Conservation (phyloP, 495 filamentous ascomycete species). For the Tetracladium marchalianum region DNA sequence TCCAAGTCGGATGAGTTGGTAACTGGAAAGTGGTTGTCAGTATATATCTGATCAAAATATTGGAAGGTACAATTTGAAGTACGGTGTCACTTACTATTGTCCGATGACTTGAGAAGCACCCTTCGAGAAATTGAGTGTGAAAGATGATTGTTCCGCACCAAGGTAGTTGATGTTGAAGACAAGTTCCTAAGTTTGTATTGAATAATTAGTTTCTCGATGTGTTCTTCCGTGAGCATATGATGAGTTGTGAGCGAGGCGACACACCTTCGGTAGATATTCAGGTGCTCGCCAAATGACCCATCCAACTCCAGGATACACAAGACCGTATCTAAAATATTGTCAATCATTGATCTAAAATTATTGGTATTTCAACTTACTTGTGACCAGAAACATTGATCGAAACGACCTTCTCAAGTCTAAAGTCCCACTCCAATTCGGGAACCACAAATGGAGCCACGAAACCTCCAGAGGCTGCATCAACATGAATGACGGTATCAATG, state of each 20-base stretch:
- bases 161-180: conserved; percentile 99
- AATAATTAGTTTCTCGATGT: too few species aligned
- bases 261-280: conserved; percentile 60
- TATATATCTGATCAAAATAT: too few species aligned
- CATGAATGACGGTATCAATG: conserved; percentile 77
- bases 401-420: conserved; percentile 73
- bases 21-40: conserved; percentile 21
- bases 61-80: neutral
- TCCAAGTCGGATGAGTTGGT: conserved; percentile 86
- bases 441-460: conserved; percentile 84
- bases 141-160: conserved; percentile 87
- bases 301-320: conserved; percentile 83
- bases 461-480: conserved; percentile 82
- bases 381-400: conserved; percentile 91
- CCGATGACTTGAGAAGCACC: conserved; percentile 88
- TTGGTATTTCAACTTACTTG: conserved; percentile 50
- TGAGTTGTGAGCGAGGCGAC: too few species aligned
- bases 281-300: conserved; percentile 86
- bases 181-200: conserved; percentile 41
- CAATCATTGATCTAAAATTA: conserved; percentile 20
- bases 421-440: conserved; percentile 80
- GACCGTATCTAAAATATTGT: conserved; percentile 24
- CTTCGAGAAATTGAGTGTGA: conserved; percentile 95
- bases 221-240: too few species aligned
- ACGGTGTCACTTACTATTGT: conserved; percentile 47